A percentile compares a stretch with the other conserved stretches of the same genome.
Evolutionary conservation across 192 early-diverging fungal species (phyloP).

Genomic region (Coemansia sp.): DNA sequence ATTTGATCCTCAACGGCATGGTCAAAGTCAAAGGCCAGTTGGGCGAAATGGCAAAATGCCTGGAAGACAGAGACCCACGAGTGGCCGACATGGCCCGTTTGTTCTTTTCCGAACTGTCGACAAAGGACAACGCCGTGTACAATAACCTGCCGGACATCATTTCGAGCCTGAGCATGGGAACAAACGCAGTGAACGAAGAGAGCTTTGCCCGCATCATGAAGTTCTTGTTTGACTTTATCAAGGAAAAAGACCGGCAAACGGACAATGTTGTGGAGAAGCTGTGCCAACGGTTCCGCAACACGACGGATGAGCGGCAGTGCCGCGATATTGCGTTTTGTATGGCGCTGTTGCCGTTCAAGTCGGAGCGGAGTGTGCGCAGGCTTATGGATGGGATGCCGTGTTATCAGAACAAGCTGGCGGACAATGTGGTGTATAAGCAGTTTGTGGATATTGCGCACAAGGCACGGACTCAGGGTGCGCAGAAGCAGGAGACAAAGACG

Average conservation of each 20-base stretch:
- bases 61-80: constrained; percentile 82
- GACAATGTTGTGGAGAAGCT: constrained; percentile 97
- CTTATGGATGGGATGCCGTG: constrained; percentile 78
- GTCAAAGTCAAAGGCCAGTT: constrained; percentile 99
- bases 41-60: constrained; percentile 97
- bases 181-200: constrained; percentile 74
- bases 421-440: constrained; percentile 78
- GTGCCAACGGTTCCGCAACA: constrained; percentile 88
- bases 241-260: constrained; percentile 86
- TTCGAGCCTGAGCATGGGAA: constrained; percentile 76
- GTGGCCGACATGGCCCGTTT: constrained; percentile 90
- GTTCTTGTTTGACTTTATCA: constrained; percentile 94
- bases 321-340: constrained; percentile 93
- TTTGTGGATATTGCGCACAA: constrained; percentile 86
- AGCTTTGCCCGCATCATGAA: constrained; percentile 89
- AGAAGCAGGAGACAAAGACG: constrained; percentile 77
- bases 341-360: constrained; percentile 82
- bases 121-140: constrained; percentile 98
- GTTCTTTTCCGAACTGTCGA: constrained; percentile 94
- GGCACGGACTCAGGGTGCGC: constrained; percentile 54
- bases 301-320: constrained; percentile 71
- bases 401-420: constrained; percentile 92
- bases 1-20: constrained; percentile 98
- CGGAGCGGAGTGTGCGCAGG: constrained; percentile 82
- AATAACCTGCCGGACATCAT: constrained; percentile 99